Conservation (phyloP, 2,329 filamentous ascomycete genomes). For the Blastomyces silverae region DNA sequence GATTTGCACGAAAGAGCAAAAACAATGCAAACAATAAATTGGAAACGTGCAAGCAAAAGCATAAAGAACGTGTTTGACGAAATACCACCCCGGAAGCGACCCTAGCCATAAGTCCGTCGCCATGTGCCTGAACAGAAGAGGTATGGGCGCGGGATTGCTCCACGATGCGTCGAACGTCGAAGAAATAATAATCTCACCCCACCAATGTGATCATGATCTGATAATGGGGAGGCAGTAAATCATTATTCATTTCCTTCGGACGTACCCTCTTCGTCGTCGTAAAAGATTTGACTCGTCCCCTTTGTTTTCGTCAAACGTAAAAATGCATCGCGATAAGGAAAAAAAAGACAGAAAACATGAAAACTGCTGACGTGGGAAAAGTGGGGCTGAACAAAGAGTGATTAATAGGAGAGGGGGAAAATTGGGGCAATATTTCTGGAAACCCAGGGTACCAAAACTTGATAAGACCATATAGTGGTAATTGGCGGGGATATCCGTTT, state of each 20-base stretch:
- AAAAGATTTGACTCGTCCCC: constrained; percentile 11
- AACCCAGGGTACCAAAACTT: constrained; percentile 16
- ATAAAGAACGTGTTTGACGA: constrained; percentile 32
- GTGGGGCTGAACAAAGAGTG: constrained; percentile 15
- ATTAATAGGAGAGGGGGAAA: constrained; percentile 18
- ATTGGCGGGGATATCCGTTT: constrained; percentile 20
- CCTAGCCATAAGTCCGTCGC: constrained; percentile 42
- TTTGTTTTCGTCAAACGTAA: constrained; percentile 22
- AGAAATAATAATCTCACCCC: not conserved
- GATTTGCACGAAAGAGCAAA: not conserved
- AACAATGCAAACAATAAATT: constrained; percentile 5
- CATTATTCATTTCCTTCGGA: constrained; percentile 5
- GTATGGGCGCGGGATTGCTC: constrained; percentile 15
- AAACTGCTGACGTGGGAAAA: constrained; percentile 14
- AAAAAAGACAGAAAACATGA: constrained; percentile 14
- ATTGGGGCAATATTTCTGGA: constrained; percentile 17
- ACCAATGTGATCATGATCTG: constrained; percentile 11
- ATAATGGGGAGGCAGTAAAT: constrained; percentile 25
- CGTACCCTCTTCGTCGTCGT: constrained; percentile 8
- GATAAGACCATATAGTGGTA: constrained; percentile 17
- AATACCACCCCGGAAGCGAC: constrained; percentile 45
- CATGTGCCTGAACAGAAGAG: constrained; percentile 27
- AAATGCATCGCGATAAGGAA: constrained; percentile 19
- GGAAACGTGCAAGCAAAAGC: constrained; percentile 16
- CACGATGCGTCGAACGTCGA: constrained; percentile 26